These are phyloP conservation scores for Lodderomyces theae DNA, from an alignment of 1,139 yeast genomes.

Conservation along the genomic window DNA sequence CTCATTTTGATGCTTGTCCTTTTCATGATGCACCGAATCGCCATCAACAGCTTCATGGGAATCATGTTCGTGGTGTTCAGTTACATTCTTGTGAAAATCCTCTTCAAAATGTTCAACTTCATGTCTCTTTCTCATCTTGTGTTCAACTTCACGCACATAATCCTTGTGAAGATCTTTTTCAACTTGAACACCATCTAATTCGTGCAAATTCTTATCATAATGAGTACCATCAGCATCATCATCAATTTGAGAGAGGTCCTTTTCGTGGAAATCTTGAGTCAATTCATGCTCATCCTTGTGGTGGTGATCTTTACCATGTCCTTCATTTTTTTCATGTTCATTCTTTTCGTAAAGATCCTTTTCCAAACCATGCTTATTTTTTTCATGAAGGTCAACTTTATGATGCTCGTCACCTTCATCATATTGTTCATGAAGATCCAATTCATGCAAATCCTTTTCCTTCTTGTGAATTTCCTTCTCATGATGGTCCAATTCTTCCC, in stretches of 20 bases:
- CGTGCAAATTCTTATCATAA: slow-evolving; percentile 5
- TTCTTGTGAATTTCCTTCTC: slow-evolving; percentile 5
- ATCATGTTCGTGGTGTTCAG: slow-evolving; percentile 5
- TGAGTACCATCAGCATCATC: slow-evolving; percentile 1
- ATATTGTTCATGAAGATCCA: slow-evolving; percentile 4
- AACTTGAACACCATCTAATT: slow-evolving; percentile 5
- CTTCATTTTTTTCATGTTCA: slow-evolving; percentile 4
- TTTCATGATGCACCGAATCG: slow-evolving; percentile 2
- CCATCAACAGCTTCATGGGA: slow-evolving; percentile 3
- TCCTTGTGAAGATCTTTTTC: slow-evolving; percentile 3
- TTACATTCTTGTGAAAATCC: slow-evolving; percentile 4
- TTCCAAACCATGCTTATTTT: slow-evolving; percentile 2
- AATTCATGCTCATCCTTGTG: background rate
- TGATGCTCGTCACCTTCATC: slow-evolving; percentile 3
- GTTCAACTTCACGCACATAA: slow-evolving; percentile 2
- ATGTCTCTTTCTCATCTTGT: slow-evolving; percentile 6
- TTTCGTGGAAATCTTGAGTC: slow-evolving; percentile 4
- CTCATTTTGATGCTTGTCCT: slow-evolving; percentile 1
- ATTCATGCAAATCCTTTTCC: slow-evolving; percentile 5
- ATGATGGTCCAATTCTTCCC: slow-evolving; percentile 3
- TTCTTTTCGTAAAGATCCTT: slow-evolving; percentile 5
- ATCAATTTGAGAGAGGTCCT: slow-evolving; percentile 4
- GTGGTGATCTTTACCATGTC: slow-evolving; percentile 3
- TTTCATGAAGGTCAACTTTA: slow-evolving; percentile 4
- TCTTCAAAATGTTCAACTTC: slow-evolving; percentile 6